Percentiles rank a stretch among this genome's conserved stretches.
Conservation (phyloP, 495 filamentous ascomycete genomes). For the Oidiodendron maius region DNA sequence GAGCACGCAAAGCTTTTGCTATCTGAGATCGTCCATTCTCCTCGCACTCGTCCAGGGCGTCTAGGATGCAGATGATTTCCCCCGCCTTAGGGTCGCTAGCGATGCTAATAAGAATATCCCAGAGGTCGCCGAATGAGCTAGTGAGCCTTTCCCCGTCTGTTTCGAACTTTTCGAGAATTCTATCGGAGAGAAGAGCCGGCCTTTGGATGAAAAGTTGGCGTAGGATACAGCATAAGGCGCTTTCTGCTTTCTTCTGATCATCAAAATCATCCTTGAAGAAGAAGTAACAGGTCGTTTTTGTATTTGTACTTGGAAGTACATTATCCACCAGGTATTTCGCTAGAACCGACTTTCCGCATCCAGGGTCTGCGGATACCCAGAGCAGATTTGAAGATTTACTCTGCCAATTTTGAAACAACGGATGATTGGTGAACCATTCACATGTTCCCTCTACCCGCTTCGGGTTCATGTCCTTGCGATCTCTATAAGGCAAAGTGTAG, state of each 20-base stretch:
- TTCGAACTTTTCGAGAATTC: slow-evolving; percentile 24
- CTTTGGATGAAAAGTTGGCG: slow-evolving; percentile 37
- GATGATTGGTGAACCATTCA: slow-evolving; percentile 32
- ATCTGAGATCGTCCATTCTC: slow-evolving; percentile 5
- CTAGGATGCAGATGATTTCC: slow-evolving; percentile 41
- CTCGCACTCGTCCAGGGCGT: slow-evolving; percentile 41
- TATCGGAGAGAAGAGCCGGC: slow-evolving; percentile 24
- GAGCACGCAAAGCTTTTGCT: slow-evolving; percentile 1
- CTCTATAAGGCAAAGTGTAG: slow-evolving; percentile 25
- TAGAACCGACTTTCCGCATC: slow-evolving; percentile 51
- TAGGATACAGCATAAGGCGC: slow-evolving; percentile 37
- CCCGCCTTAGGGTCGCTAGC: slow-evolving; percentile 29
- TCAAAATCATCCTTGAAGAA: slow-evolving; percentile 51
- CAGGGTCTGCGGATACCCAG: slow-evolving; percentile 47
- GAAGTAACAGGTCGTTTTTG: slow-evolving; percentile 41
- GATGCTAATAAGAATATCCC: slow-evolving; percentile 21
- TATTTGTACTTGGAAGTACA: slow-evolving; percentile 17
- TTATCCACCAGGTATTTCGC: slow-evolving; percentile 38
- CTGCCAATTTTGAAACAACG: slow-evolving; percentile 28
- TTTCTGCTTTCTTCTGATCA: slow-evolving; percentile 32
- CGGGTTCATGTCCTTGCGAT: slow-evolving; percentile 34
- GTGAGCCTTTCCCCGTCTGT: slow-evolving; percentile 19
- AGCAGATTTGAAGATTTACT: slow-evolving; percentile 23
- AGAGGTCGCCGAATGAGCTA: slow-evolving; percentile 10
- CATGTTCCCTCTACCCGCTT: slow-evolving; percentile 30